phyloP scores from a whole-genome alignment of 2,329 filamentous ascomycete genomes.

The Chrysoporthe austroafricana region DNA sequence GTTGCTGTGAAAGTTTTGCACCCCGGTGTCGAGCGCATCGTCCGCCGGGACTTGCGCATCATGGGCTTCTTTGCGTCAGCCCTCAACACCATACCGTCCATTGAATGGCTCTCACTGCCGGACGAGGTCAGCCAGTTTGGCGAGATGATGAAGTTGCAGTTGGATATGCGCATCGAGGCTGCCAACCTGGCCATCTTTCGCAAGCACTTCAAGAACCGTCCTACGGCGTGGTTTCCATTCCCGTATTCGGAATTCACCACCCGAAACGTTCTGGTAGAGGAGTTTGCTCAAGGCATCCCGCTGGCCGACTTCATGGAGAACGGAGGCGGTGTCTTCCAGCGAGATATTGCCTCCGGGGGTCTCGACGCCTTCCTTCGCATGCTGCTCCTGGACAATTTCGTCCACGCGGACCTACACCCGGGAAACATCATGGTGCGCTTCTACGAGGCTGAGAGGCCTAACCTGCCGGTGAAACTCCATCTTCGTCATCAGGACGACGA shows the following conservation, averaged over 20 bases:
- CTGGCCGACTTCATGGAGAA: conserved; percentile 88
- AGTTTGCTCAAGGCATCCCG: conserved; percentile 94
- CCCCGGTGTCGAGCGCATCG: conserved; percentile 84
- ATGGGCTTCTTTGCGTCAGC: conserved; percentile 89
- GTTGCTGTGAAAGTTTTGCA: conserved; percentile 97
- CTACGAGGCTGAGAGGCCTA: conserved; percentile 78
- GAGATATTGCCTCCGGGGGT: conserved; percentile 92
- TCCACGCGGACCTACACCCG: conserved; percentile 93
- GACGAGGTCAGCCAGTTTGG: conserved; percentile 94
- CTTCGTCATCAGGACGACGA: conserved; percentile 38
- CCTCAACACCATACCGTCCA: conserved; percentile 87
- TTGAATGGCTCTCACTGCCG: conserved; percentile 95
- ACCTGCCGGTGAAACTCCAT: conserved; percentile 55
- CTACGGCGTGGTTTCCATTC: conserved; percentile 95
- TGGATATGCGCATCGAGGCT: conserved; percentile 92
- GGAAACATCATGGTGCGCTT: conserved; percentile 99
- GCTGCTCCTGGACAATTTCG: conserved; percentile 96
- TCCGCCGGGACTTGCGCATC: conserved; percentile 88
- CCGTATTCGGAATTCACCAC: conserved; percentile 93
- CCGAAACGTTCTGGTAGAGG: conserved; percentile 88
- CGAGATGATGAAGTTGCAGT: conserved; percentile 97
- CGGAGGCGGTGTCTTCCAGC: conserved; percentile 89
- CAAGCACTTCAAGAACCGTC: conserved; percentile 84
- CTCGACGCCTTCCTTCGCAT: conserved; percentile 95
- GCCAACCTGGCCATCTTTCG: conserved; percentile 89